Base-by-base conservation (phyloP, 2,329 filamentous ascomycete species). In the Xylaria sp. region DNA sequence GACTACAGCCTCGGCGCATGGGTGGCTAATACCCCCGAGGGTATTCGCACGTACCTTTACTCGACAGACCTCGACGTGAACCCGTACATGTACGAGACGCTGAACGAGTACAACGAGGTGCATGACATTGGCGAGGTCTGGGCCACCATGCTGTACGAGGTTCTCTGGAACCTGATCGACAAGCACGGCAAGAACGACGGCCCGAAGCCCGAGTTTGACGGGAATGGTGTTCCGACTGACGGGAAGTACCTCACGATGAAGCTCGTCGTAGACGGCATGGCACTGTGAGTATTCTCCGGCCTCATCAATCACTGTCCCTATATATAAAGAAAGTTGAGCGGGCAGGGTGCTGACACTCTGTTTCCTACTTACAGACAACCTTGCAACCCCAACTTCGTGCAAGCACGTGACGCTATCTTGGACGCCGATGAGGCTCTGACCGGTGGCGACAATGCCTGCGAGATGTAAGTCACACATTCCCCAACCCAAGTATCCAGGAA, bases 81-180 rank as follows among this genome's bases (percentile, higher is more conserved):
- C 68, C 78, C 78, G 2, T 73, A 76, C 61, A 72, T 72, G 19
- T 80, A 79, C 70, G 70, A 62, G 7, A 69, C 72, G 43, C 70
- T 72, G 38, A 67, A 70, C 59, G 63, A 61, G 11, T 63, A 68
- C 49, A 73, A 77, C 62, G 61, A 65, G 19, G 69, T 76, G 37
- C 77, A 79, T 66, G 68, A 72, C 46, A 75, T 77, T 46, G 78
- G 78, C 22, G 75, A 75, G 44, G 72, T 79, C 53, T 81, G 78
- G 78, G 75, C 76, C 0, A 76, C 72, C 1, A 78, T 79, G 66
- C 72, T 81, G 5, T 80, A 81, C 68, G 78, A 81, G 61, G 70
- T 80, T n/a, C 65, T 80, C 53, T 81, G 78, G 78, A 79, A 79
- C 65, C 67, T 81, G 50, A 78, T 79, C 50, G 78, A 80, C 59